Evolutionary conservation across 441 rosid genomes (phyloP), one percentile per base, ranked within the genome.

Genomic region (Daphne laureola): DNA sequence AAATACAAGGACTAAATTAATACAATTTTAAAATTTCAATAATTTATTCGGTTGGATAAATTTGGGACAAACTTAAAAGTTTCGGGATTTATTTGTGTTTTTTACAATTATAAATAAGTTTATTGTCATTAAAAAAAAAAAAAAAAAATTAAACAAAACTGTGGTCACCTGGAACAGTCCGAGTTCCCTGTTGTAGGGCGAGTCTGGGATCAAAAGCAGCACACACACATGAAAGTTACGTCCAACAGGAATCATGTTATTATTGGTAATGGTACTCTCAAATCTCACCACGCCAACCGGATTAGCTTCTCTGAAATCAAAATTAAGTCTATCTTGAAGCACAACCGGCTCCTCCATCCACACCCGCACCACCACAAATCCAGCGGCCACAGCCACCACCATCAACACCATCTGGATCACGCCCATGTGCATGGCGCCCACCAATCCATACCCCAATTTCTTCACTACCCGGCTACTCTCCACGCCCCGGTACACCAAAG

Each of bases 121-220:
- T 1, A 45, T 18, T 15, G 40, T 14, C 9, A 17, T 14, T 11
- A 14, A 23, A 27, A 53, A 43, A 7, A 17, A 17, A 23, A 17
- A 18, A 48, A 7, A 21, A 2, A 52, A 17, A 18, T n/a, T n/a
- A n/a, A n/a, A n/a, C n/a, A n/a, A n/a, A n/a, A n/a, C 7, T 25
- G 36, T 8, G 5, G 46, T 42, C 62, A 87, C 95, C 87, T 84
- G 98, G 63, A 92, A 88, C 7, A 84, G 61, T 1, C 95, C 94
- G 31, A 82, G 46, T 11, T 78, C 67, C 58, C 74, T 56, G 51
- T 86, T 92, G 64, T 74, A 66, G 51, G 84, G 79, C 52, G 96
- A 91, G 47, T 86, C 95, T 5, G 96, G 95, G 83, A 88, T 65
- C 74, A 82, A 62, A 53, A 91, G 76, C 16, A 48, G 23, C 68